Conservation (phyloP, 2,329 filamentous ascomycete genomes). For the Monosporascus sp. region DNA sequence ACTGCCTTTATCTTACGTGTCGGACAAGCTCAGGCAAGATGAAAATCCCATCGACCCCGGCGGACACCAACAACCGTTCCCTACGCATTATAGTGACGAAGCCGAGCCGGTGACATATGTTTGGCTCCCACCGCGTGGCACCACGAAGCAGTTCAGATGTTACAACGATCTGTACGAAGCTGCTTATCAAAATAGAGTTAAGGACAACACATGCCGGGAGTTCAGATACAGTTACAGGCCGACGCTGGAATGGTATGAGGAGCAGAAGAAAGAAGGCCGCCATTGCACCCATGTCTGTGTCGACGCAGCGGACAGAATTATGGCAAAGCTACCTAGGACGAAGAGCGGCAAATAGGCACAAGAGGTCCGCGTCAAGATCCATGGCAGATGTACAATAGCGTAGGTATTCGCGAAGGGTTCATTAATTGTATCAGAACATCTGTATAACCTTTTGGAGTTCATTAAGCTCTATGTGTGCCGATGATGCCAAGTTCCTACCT, state of each 20-base stretch:
- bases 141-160: constrained; percentile 26
- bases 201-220: constrained; percentile 9
- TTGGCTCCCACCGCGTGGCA: constrained; percentile 41
- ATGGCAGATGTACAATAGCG: too few species aligned
- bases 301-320: constrained; percentile 37
- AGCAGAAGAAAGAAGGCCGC: constrained; percentile 41
- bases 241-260: constrained; percentile 48
- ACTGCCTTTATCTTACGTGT: constrained; percentile 17
- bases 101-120: constrained; percentile 32
- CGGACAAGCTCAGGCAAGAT: not conserved
- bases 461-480: too few species aligned
- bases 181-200: constrained; percentile 20
- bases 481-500: too few species aligned
- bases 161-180: constrained; percentile 40
- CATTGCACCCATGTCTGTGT: constrained; percentile 46
- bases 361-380: too few species aligned
- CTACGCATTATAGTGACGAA: constrained; percentile 17
- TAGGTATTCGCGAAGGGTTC: too few species aligned
- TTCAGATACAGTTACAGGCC: constrained; percentile 39
- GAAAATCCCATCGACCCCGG: constrained; percentile 1
- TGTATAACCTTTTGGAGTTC: too few species aligned
- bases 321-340: constrained; percentile 13
- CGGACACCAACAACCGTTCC: constrained; percentile 9
- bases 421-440: too few species aligned
- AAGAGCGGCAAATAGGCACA: not conserved